Base-by-base conservation (phyloP, 2,329 filamentous ascomycete genomes). In the Shiraia bambusicola region DNA sequence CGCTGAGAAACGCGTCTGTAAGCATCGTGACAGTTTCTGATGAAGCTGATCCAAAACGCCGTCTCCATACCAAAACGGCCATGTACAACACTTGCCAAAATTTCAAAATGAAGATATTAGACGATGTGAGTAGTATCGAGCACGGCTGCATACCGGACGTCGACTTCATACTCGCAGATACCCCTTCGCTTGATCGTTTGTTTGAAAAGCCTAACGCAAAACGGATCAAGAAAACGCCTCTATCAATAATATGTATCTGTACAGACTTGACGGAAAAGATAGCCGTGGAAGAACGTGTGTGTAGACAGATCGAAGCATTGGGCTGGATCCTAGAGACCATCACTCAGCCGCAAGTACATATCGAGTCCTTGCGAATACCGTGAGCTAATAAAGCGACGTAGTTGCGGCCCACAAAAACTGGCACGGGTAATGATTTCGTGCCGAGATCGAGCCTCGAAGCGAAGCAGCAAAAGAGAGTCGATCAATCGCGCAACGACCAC, bases 341-440 rank as follows among this genome's bases (percentile, higher is more conserved):
- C 4, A 56, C 58, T 1, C 60, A 62, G 41, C 60, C 60, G 54
- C 59, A 50, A 50, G 57, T 50, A 2, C 12, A 24, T 9, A 3
- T 14, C 5, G 27, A 10, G 30, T n/a, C 7, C 3, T 12, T 4
- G 19, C 3, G 14, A 17, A 26, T 6, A 37, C 8, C 19, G 8
- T 22, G 19, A 22, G 31, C 30, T 46, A 36, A 46, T 15, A 2
- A 22, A 16, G 2, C n/a, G 9, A 16, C 3, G 4, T 13, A 61
- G 57, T 7, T 63, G 59, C 22, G 60, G 60, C 25, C 60, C 60
- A 11, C 56, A 55, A 3, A 60, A 61, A 40, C 47, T 64, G 9
- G 54, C 55, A 11, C 50, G 52, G 4, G 41, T 50, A 11, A 55
- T 64, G 2, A 42, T 60, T 5, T 48, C 56, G n/a, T 57, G 59